These are phyloP conservation scores for Cryoendolithus antarcticus DNA, from an alignment of 2,329 filamentous ascomycete species.

Conservation along the genomic window DNA sequence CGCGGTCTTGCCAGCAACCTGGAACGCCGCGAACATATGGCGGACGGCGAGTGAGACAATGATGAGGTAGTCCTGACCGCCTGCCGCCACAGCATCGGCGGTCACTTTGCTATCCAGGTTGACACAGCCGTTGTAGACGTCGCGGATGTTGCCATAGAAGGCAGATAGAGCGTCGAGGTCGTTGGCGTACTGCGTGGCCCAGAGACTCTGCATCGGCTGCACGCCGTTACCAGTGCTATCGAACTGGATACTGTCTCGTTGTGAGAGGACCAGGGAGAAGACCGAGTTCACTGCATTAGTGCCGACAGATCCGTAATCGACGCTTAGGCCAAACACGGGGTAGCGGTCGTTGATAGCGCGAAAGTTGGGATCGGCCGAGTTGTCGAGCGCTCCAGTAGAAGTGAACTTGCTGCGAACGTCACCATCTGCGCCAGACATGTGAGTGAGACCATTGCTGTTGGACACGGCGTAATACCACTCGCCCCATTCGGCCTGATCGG, in stretches of 20 bases:
- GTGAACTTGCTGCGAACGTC: slow-evolving; percentile 37
- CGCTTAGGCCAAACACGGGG: slow-evolving; percentile 41
- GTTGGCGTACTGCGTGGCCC: slow-evolving; percentile 36
- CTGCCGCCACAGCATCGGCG: slow-evolving; percentile 31
- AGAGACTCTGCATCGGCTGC: slow-evolving; percentile 32
- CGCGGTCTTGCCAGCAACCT: slow-evolving; percentile 37
- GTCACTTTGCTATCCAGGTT: slow-evolving; percentile 30
- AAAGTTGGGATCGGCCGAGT: slow-evolving; percentile 37
- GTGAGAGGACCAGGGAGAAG: slow-evolving; percentile 39
- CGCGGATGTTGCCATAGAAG: slow-evolving; percentile 37
- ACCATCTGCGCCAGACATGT: slow-evolving; percentile 34
- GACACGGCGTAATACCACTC: slow-evolving; percentile 41
- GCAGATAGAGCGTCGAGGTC: slow-evolving; percentile 35
- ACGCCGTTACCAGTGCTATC: slow-evolving; percentile 27
- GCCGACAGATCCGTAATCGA: slow-evolving; percentile 36
- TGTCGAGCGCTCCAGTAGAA: slow-evolving; percentile 30
- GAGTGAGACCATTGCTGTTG: slow-evolving; percentile 27
- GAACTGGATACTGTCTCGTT: slow-evolving; percentile 39
- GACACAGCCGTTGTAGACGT: slow-evolving; percentile 23
- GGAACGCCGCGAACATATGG: slow-evolving; percentile 40
- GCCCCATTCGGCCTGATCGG: slow-evolving; percentile 41
- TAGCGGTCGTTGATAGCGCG: slow-evolving; percentile 37
- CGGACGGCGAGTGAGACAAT: slow-evolving; percentile 40
- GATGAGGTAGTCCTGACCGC: slow-evolving; percentile 36
- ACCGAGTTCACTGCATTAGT: slow-evolving; percentile 26